Percentiles rank a stretch among this genome's conserved stretches.
Conservation (phyloP, 1,139 yeast species). For the Nakaseomyces sp. region DNA sequence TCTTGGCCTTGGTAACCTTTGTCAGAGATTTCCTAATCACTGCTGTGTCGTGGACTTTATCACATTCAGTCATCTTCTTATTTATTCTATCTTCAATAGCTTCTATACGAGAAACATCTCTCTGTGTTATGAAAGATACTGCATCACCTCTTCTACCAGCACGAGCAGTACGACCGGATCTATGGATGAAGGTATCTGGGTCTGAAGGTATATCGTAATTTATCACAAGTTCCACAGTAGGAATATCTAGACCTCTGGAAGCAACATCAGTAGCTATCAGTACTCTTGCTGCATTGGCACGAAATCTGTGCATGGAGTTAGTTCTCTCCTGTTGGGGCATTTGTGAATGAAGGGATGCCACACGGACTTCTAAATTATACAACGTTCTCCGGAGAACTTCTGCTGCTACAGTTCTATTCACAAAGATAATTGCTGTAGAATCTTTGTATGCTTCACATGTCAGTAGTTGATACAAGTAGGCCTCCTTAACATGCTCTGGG, state of each 20-base stretch:
- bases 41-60: conserved; percentile 60
- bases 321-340: conserved; percentile 91
- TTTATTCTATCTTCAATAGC: conserved; percentile 82
- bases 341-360: conserved; percentile 87
- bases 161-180: conserved; percentile 99
- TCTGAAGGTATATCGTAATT: conserved; percentile 93
- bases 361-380: conserved; percentile 63
- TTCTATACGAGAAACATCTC: conserved; percentile 71
- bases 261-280: conserved; percentile 95
- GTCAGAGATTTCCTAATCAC: conserved; percentile 65
- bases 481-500: conserved; percentile 86
- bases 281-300: conserved; percentile 90
- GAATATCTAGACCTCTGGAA: conserved; percentile 94
- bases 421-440: conserved; percentile 75
- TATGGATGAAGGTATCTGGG: conserved; percentile 91
- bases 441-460: conserved; percentile 54
- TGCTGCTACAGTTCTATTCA: conserved; percentile 82
- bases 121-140: conserved; percentile 69
- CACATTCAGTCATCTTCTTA: conserved; percentile 65
- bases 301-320: conserved; percentile 80
- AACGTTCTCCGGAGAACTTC: conserved; percentile 74
- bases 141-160: conserved; percentile 79
- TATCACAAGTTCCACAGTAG: conserved; percentile 77
- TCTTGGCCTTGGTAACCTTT: conserved; percentile 68
- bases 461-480: conserved; percentile 65